Conservation (phyloP, 306 rosid genomes). For the Cercis canadensis region DNA sequence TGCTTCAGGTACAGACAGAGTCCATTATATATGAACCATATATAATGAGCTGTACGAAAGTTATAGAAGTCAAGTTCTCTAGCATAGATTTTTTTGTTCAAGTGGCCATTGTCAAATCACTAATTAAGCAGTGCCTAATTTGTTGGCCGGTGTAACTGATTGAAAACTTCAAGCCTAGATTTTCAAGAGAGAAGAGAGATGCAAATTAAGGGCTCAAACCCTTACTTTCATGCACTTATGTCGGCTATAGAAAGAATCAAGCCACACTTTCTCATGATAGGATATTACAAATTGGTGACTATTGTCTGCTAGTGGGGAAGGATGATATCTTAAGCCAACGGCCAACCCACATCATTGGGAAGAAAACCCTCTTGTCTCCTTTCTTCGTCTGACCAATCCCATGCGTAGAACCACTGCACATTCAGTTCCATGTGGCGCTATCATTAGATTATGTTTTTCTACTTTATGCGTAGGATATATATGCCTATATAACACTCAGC, state of each 20-base stretch:
- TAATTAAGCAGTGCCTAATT: too few species aligned
- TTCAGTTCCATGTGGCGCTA: slow-evolving; percentile 15
- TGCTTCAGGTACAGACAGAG: too few species aligned
- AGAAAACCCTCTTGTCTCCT: background rate
- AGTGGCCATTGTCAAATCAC: too few species aligned
- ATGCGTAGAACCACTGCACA: slow-evolving; percentile 7
- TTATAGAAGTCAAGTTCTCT: too few species aligned
- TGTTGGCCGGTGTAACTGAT: too few species aligned
- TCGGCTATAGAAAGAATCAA: slow-evolving; percentile 3
- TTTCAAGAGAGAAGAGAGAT: too few species aligned
- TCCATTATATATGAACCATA: too few species aligned
- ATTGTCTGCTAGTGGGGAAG: slow-evolving; percentile 28
- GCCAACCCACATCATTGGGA: slow-evolving; percentile 20
- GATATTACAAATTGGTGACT: slow-evolving; percentile 11
- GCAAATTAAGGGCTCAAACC: slow-evolving; percentile 4
- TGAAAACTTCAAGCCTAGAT: too few species aligned
- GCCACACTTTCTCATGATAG: background rate
- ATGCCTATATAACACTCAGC: background rate
- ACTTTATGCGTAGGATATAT: background rate
- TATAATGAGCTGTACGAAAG: too few species aligned
- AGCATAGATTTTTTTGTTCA: too few species aligned
- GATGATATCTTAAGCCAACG: slow-evolving; percentile 6
- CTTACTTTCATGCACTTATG: slow-evolving; percentile 19
- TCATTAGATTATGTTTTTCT: background rate
- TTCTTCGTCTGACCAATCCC: slow-evolving; percentile 20